Evolutionary conservation across 2,329 filamentous ascomycete species (phyloP), one percentile per base, ranked within the genome.

Genomic region (Fusarium transvaalense): DNA sequence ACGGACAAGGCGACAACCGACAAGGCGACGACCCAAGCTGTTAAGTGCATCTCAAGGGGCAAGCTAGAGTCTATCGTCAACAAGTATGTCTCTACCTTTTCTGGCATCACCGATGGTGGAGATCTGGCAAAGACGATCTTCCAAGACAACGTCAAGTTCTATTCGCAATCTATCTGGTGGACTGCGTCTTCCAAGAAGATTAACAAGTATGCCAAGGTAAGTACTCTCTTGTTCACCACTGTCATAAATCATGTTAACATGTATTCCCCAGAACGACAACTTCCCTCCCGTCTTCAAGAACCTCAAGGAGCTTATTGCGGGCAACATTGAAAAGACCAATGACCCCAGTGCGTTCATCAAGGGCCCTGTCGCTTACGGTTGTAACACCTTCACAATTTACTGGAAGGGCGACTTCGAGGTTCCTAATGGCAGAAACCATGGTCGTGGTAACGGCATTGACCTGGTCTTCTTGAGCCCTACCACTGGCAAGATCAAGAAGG

Each of bases 331-430:
- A n/a, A 43, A 38, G 48, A 51, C 55, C 6, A 61, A 62, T 2
- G 51, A 71, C 48, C 61, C 62, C 9, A 58, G 54, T 25, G 48
- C 58, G n/a, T 66, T 68, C 59, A 50, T 59, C 42, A 70, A 66
- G 19, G 69, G 69, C 0, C 63, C 66, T 8, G 54, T 71, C 10
- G 53, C 53, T n/a, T 71, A 65, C 15, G 69, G 69, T n/a, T 71
- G 69, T 54, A 72, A 72, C 56, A 62, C 52, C 14, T 72, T 71
- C 38, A 68, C 50, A 6, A 58, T 71, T 47, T 72, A 72, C 56
- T 71, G 69, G 69, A 72, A 71, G 59, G 56, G 63, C 4, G 60
- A 72, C 48, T 70, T 72, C n/a, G 37, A 62, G 6, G 62, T 69
- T 2, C 48, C 53, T 9, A 32, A 32, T 5, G 67, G 67, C 2